Base-by-base conservation (phyloP, 2,329 filamentous ascomycete species). In the Calonectria pteridis region DNA sequence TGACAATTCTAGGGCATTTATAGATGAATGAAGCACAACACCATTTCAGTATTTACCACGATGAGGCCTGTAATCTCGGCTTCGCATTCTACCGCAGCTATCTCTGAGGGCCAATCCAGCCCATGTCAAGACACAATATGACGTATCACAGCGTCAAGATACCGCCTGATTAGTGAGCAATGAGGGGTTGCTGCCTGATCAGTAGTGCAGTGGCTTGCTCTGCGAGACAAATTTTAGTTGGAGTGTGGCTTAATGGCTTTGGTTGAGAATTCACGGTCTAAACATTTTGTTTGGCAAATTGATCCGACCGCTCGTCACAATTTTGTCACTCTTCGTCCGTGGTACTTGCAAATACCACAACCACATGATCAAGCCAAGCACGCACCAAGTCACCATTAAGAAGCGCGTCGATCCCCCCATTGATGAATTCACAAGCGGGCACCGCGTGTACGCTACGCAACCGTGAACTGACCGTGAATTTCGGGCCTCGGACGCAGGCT, bases 151-250 rank as follows among this genome's bases (percentile, higher is more conserved):
- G 43, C 18, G 13, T 10, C 33, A 37, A 16, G 13, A 49, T 40
- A 46, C 35, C 58, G 49, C 13, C 18, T 68, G 70, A 72, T 72
- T 72, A 65, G 49, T 70, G 67, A 70, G 20, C 58, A 70, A 28
- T 26, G 67, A 63, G 67, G 67, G 58, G 67, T 46, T 43, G 67
- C 49, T 64, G 67, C 49, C 67, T 70, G 28, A 23, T 11, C 40
- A 11, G n/a, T 33, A 26, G 43, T n/a, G 29, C 33, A 28, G 43
- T 67, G 63, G 69, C 69, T 67, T 51, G 37, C n/a, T 35, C 20
- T 43, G 10, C 28, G 26, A 46, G 37, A 29, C 37, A 46, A 43
- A n/a, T 23, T 46, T 46, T 23, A 46, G 26, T 20, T 29, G 16
- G 11, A 43, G 28, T 11, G 59, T 43, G 37, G 40, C 35, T 43